Evolutionary conservation across 176 grass and related monocot species (phyloP).

Genomic region (Ensete glaucum): DNA sequence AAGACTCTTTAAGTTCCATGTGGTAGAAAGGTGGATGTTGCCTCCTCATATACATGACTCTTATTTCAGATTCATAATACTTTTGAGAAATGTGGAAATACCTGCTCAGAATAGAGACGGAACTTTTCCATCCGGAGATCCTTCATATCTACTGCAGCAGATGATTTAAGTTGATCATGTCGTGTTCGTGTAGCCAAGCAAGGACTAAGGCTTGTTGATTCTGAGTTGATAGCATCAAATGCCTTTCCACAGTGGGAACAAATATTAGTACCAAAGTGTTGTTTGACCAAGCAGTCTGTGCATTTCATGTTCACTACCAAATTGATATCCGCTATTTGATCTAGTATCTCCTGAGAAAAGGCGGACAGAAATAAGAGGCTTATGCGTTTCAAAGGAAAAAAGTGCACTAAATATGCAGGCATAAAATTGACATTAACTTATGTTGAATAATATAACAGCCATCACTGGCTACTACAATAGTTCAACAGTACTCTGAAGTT

Average conservation of each 20-base stretch:
- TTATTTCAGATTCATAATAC: too few species aligned
- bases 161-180: conserved; percentile 33
- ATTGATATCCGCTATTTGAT: conserved; percentile 77
- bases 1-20: too few species aligned
- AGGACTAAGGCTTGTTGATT: conserved; percentile 34
- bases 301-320: conserved; percentile 97
- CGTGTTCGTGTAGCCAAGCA: conserved; percentile 31
- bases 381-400: not conserved
- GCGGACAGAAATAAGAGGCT: not conserved
- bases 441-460: not conserved
- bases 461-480: too few species aligned
- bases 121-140: conserved; percentile 47
- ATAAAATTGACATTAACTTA: not conserved
- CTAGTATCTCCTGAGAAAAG: conserved; percentile 76
- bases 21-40: not conserved
- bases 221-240: conserved; percentile 41
- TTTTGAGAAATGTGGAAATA: conserved; percentile 13
- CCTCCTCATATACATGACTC: not conserved
- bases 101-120: conserved; percentile 67
- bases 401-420: not conserved
- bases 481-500: too few species aligned
- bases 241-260: conserved; percentile 71
- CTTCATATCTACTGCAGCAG: conserved; percentile 37
- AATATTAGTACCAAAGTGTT: conserved; percentile 38
- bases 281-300: conserved; percentile 64